phyloP scores from a whole-genome alignment of 176 grass and related monocot genomes.

The Rhynchospora breviuscula region DNA sequence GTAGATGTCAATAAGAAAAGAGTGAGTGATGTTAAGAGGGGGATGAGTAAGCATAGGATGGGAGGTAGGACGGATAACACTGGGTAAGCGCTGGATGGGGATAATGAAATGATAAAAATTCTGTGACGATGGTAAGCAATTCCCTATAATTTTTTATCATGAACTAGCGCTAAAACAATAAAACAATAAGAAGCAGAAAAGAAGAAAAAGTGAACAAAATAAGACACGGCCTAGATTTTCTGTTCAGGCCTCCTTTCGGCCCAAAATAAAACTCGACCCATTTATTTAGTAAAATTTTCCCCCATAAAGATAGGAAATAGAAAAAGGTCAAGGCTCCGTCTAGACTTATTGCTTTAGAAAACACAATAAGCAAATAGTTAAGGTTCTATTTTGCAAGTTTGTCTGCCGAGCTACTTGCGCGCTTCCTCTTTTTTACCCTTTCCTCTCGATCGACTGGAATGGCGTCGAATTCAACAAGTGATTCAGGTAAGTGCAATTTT shows the following conservation, averaged over 20 bases:
- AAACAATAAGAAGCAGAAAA: too few relatives aligned
- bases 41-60: too few relatives aligned
- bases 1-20: too few relatives aligned
- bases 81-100: too few relatives aligned
- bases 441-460: background rate
- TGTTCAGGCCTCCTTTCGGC: background rate
- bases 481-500: conserved; percentile 9
- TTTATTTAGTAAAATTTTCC: background rate
- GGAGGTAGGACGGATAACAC: too few relatives aligned
- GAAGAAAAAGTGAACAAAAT: background rate
- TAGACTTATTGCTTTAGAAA: background rate
- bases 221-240: background rate
- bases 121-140: too few relatives aligned
- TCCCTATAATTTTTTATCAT: too few relatives aligned
- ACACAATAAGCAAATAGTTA: background rate
- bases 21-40: too few relatives aligned
- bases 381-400: conserved; percentile 14
- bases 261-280: background rate
- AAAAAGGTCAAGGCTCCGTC: background rate
- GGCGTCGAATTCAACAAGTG: conserved; percentile 12
- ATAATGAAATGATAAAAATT: too few relatives aligned
- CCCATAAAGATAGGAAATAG: background rate
- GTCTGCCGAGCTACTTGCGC: background rate
- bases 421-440: background rate
- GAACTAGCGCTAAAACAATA: too few relatives aligned